Conservation (phyloP, 1,284 basidiomycete species). For the Ceraceosorus guamensis region DNA sequence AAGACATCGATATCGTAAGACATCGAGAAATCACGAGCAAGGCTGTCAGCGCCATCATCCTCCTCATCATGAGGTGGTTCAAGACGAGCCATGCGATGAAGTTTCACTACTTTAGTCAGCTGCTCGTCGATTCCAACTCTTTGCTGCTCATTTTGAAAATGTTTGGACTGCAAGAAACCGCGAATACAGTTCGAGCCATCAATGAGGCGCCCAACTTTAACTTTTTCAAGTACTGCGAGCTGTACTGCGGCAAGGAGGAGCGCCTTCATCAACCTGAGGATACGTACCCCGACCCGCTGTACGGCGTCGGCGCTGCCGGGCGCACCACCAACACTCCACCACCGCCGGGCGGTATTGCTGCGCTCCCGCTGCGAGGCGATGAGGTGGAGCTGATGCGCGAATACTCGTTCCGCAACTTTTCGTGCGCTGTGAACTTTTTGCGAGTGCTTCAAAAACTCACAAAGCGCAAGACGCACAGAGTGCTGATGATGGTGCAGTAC, state of each 20-base stretch:
- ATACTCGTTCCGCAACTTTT: conserved; percentile 97
- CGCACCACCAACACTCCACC: not conserved
- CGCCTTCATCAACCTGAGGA: conserved; percentile 49
- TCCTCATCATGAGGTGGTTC: conserved; percentile 93
- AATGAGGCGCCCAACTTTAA: conserved; percentile 73
- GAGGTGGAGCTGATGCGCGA: conserved; percentile 75
- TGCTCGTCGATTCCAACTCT: conserved; percentile 91
- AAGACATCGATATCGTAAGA: conserved; percentile 86
- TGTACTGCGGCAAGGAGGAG: conserved; percentile 52
- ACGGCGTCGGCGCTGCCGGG: not conserved
- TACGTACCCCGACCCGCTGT: conserved; percentile 9
- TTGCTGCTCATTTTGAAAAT: conserved; percentile 90
- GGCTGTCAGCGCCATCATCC: conserved; percentile 86
- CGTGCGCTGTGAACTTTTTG: conserved; percentile 94
- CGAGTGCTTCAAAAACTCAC: conserved; percentile 97
- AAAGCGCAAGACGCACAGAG: conserved; percentile 86
- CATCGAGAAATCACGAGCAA: conserved; percentile 98
- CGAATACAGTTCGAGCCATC: conserved; percentile 71
- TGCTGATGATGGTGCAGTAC: conserved; percentile 93
- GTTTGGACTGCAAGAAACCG: conserved; percentile 90
- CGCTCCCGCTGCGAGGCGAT: conserved; percentile 7
- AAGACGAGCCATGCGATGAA: conserved; percentile 88
- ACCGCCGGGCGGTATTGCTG: conserved; percentile 46
- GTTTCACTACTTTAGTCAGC: conserved; percentile 91
- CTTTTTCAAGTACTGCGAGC: conserved; percentile 89